Percentiles rank a stretch among this genome's conserved stretches.
phyloP scores from a whole-genome alignment of 2,329 filamentous ascomycete species.

The Lasiodiplodia sp. region DNA sequence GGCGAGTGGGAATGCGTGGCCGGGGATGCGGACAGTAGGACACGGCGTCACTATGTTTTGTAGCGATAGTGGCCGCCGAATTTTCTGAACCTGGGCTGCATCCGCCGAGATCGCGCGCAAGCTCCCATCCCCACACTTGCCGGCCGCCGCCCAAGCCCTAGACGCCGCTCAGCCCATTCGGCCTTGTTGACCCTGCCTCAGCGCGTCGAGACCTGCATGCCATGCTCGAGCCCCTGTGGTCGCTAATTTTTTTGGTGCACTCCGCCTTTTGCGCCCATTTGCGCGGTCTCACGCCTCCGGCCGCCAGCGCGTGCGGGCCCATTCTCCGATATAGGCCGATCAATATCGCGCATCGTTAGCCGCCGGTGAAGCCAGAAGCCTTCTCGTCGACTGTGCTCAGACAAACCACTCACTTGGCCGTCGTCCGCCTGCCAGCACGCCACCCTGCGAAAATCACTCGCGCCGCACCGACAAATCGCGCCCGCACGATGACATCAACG shows the following conservation, averaged over 20 bases:
- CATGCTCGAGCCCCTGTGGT: constrained; percentile 1
- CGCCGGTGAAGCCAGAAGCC: background rate
- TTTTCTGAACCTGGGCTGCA: constrained; percentile 2
- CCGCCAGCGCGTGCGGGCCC: background rate
- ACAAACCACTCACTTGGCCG: background rate
- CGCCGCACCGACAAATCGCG: background rate
- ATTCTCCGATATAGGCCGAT: constrained; percentile 26
- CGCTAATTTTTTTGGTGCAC: background rate
- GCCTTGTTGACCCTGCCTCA: constrained; percentile 4
- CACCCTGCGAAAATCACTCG: constrained; percentile 2
- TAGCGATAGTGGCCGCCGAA: background rate
- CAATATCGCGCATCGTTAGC: constrained; percentile 15
- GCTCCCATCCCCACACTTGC: constrained; percentile 18
- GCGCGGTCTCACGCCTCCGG: background rate
- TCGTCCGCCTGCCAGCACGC: background rate
- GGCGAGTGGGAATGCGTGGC: background rate
- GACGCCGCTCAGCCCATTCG: constrained; percentile 2
- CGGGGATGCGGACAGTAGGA: background rate
- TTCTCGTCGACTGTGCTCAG: background rate
- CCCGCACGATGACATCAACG: constrained; percentile 22
- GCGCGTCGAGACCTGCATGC: constrained; percentile 8
- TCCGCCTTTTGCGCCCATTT: constrained; percentile 6
- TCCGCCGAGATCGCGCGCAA: constrained; percentile 13
- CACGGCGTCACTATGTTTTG: constrained; percentile 2
- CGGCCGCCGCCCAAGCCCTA: background rate